phyloP scores from a whole-genome alignment of 495 filamentous ascomycete species.

The Penicillium angulare region DNA sequence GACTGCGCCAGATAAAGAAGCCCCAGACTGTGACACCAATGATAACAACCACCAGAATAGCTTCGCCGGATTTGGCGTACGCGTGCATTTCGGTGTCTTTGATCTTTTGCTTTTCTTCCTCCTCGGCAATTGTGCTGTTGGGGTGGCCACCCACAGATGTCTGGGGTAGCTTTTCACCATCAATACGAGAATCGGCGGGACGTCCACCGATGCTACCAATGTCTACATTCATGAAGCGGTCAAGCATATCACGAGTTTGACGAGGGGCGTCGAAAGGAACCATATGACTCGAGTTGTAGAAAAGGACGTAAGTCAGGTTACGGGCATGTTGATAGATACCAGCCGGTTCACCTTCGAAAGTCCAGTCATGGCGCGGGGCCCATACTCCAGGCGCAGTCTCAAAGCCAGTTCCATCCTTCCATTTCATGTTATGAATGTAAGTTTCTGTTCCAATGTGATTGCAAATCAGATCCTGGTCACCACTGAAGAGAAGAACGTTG shows the following conservation, averaged over 20 bases:
- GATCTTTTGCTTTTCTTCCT: conserved; percentile 72
- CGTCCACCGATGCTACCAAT: conserved; percentile 85
- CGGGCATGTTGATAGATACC: conserved; percentile 92
- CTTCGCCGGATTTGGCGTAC: conserved; percentile 88
- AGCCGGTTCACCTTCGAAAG: conserved; percentile 85
- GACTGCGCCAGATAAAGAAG: conserved; percentile 79
- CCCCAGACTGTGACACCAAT: conserved; percentile 78
- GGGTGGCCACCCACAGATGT: conserved; percentile 87
- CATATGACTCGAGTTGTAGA: conserved; percentile 97
- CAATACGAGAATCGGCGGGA: conserved; percentile 82
- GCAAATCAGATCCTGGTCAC: conserved; percentile 92
- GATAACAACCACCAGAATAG: conserved; percentile 81
- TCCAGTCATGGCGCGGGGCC: conserved; percentile 91
- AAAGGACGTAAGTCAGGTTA: conserved; percentile 92
- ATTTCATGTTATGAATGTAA: conserved; percentile 86
- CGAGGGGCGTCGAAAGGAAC: conserved; percentile 91
- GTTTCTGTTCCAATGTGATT: conserved; percentile 95
- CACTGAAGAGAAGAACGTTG: conserved; percentile 83
- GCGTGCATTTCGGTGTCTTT: conserved; percentile 88
- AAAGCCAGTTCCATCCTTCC: conserved; percentile 88
- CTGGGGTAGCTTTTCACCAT: conserved; percentile 80
- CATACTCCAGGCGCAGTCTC: conserved; percentile 85
- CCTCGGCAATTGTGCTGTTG: conserved; percentile 70
- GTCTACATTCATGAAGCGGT: conserved; percentile 92
- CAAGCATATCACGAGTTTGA: conserved; percentile 91